phyloP scores from a whole-genome alignment of 2,329 filamentous ascomycete species.

The Lasiodiplodia gonubiensis region DNA sequence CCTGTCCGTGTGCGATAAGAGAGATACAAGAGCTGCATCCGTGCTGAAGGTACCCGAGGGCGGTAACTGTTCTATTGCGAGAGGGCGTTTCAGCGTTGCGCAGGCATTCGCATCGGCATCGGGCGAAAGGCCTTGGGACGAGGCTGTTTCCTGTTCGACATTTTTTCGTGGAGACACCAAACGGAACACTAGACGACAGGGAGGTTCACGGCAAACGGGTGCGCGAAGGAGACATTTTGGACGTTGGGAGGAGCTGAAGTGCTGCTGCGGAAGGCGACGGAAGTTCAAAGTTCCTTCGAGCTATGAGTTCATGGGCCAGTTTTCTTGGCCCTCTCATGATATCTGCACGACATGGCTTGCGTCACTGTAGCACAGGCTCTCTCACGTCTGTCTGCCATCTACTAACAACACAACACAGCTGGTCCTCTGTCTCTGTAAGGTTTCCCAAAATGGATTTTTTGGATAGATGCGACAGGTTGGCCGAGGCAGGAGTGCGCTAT shows the following conservation, averaged over 20 bases:
- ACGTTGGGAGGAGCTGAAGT: neutral
- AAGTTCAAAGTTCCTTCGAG: neutral
- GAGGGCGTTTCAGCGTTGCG: neutral
- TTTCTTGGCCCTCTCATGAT: neutral
- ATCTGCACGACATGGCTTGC: conserved; percentile 1
- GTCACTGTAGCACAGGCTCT: neutral
- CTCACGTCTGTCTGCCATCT: neutral
- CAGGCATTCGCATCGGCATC: neutral
- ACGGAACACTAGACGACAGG: neutral
- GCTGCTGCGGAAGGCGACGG: neutral
- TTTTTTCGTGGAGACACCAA: neutral
- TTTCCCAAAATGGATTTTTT: neutral
- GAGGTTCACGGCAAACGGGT: neutral
- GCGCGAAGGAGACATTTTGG: neutral
- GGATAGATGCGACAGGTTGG: neutral
- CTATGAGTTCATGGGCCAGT: neutral
- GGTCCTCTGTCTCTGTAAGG: neutral
- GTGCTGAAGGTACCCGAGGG: conserved; percentile 1
- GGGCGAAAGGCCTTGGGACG: neutral
- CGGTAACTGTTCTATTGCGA: neutral
- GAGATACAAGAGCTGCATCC: neutral
- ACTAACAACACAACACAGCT: neutral
- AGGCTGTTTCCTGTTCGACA: neutral
- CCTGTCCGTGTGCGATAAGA: conserved; percentile 1
- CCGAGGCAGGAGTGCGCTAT: neutral